Base-by-base conservation (phyloP, 208 protist species). In the Wallacemonas collosoma region DNA sequence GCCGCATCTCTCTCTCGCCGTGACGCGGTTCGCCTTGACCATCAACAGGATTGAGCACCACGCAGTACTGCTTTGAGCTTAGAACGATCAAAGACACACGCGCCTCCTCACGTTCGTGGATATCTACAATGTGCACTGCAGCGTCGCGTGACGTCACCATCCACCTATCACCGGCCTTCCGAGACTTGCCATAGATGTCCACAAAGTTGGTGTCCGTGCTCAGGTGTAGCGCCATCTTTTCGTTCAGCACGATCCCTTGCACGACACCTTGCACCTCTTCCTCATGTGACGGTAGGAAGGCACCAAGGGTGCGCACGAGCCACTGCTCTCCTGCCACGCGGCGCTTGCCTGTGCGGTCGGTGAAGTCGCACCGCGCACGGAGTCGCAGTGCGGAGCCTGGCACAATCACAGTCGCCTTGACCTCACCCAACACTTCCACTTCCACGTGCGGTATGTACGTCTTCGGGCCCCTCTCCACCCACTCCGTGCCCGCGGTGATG, bases 21-120 rank as follows among this genome's bases (percentile, higher is more conserved):
- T 96, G 92, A 56, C 88, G 91, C 51, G 83, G 83, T 40, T 75
- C 64, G 7, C 94, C 93, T 44, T 82, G 50, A 7, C 17, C 43
- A 57, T 85, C 90, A 50, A 98, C 70, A 12, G 97, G 96, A 79
- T 99, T 83, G 17, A 93, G 55, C 12, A 99, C 83, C 7, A 99
- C 88, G 73, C 89, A 94, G 87, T 97, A 99, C 75, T 99, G 89
- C 65, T 93, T 83, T 43, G 85, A 79, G 58, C 55, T 88, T 8
- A 99, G 86, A 2, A 86, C 88, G 45, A 95, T 94, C 5, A 91
- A 88, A 14, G 76, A n/a, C 7, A 97, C 85, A 8, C 84, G 72
- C 26, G 73, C 73, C 41, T 97, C 71, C 41, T 95, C 79, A 38
- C 87, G 70, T 73, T 99, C 95, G 58, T 95, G 72, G 40, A 98